Conservation (phyloP, 2,329 filamentous ascomycete species). For the Phaeomoniella chlamydospora region DNA sequence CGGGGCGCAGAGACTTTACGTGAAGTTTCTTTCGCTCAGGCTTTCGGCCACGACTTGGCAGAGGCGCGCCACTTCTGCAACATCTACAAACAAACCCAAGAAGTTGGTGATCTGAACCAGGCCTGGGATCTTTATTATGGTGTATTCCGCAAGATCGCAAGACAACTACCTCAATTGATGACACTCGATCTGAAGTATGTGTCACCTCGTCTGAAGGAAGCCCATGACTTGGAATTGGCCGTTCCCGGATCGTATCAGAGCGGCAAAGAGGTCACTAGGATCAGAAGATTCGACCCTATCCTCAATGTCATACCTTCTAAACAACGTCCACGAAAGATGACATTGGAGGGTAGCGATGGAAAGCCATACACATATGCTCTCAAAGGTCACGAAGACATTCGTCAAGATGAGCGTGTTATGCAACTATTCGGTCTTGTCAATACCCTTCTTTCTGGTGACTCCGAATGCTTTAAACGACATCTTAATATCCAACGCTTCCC, state of each 20-base stretch:
- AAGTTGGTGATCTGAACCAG: constrained; percentile 89
- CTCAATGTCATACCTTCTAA: constrained; percentile 93
- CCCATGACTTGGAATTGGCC: constrained; percentile 74
- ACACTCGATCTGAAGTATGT: constrained; percentile 92
- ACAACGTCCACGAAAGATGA: constrained; percentile 83
- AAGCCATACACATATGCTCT: constrained; percentile 74
- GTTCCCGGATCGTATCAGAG: constrained; percentile 93
- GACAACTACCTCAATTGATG: constrained; percentile 85
- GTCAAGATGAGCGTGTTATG: constrained; percentile 98
- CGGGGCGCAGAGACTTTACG: constrained; percentile 82
- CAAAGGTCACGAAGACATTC: constrained; percentile 98
- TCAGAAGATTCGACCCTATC: constrained; percentile 78
- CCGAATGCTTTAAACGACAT: constrained; percentile 93
- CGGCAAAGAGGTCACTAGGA: constrained; percentile 63
- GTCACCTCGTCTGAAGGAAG: constrained; percentile 79
- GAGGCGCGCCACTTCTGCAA: constrained; percentile 95
- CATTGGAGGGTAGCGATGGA: constrained; percentile 78
- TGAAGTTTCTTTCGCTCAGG: constrained; percentile 94
- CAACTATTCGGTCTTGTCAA: constrained; percentile 97
- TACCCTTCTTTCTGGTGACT: constrained; percentile 82
- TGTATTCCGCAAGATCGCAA: constrained; percentile 87
- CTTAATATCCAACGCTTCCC: constrained; percentile 92
- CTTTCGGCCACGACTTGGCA: constrained; percentile 86
- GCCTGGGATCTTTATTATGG: constrained; percentile 99
- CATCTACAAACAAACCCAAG: constrained; percentile 75